A percentile compares a stretch with the other conserved stretches of the same genome.
phyloP scores from a whole-genome alignment of 805 yeast genomes.

The Pichia ethanolica region DNA sequence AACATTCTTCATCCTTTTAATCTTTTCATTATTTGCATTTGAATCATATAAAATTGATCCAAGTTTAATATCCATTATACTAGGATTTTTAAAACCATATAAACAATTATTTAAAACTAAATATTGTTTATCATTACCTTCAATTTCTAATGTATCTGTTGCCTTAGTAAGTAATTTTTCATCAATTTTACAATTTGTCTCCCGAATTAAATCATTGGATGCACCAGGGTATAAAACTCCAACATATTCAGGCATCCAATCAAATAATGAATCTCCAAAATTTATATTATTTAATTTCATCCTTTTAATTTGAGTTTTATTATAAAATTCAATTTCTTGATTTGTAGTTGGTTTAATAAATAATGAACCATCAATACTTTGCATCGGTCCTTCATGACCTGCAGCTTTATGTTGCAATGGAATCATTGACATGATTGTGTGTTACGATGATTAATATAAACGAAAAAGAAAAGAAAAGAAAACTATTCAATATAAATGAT shows the following conservation, averaged over 20 bases:
- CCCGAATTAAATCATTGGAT: conserved; percentile 20
- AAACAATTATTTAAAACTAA: conserved; percentile 69
- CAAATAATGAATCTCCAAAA: conserved; percentile 30
- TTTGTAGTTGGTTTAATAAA: conserved; percentile 61
- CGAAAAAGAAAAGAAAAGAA: background rate
- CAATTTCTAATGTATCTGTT: conserved; percentile 10
- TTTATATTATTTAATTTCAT: conserved; percentile 15
- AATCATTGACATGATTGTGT: conserved; percentile 20
- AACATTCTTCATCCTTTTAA: conserved; percentile 52
- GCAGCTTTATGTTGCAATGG: conserved; percentile 69
- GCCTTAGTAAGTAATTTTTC: conserved; percentile 15
- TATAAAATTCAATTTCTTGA: conserved; percentile 75
- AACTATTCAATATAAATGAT: too few relatives aligned
- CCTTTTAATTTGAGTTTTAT: conserved; percentile 20
- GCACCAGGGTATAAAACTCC: conserved; percentile 52
- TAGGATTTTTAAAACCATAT: conserved; percentile 55
- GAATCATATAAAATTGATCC: conserved; percentile 70
- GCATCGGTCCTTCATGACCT: conserved; percentile 79
- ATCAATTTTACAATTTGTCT: conserved; percentile 17
- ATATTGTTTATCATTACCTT: conserved; percentile 26
- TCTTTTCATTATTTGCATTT: conserved; percentile 50
- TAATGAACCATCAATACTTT: conserved; percentile 54
- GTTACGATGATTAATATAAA: too few relatives aligned
- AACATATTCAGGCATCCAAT: conserved; percentile 59
- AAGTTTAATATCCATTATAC: conserved; percentile 75